Base-by-base conservation (phyloP, 441 rosid species). In the Eutrema salsugineum region DNA sequence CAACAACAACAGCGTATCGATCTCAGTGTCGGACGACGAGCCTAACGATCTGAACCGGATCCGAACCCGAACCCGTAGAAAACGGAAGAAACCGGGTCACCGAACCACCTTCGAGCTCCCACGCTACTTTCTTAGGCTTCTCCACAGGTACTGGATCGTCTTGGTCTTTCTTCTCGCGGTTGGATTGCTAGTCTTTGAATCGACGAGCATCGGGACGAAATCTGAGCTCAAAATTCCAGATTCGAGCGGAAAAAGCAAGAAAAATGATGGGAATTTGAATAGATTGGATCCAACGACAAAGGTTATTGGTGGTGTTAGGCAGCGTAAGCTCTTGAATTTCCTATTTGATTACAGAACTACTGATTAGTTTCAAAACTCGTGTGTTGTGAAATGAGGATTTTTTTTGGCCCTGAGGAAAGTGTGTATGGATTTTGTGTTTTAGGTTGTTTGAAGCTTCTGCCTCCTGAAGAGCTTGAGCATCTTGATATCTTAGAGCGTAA, bases 371-470 rank as follows among this genome's bases (percentile, higher is more conserved):
- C n/a, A n/a, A n/a, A n/a, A n/a, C n/a, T n/a, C n/a, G n/a, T n/a
- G 72, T 68, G 30, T 53, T 44, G 3, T 66, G 8, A 11, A 68
- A 39, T 55, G 55, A 40, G 16, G 3, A 8, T 30, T 33, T n/a
- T n/a, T n/a, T n/a, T 15, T 66, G 33, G 49, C 11, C 11, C 49
- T 44, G 49, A 44, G 8, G 8, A 48, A 54, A 36, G 22, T 57
- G 3, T 72, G 17, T 81, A 49, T 78, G 53, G 56, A 47, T 66
- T 20, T 36, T 49, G 8, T 80, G 53, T 56, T 81, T 59, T 81
- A 95, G 99, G 87, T 82, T 91, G 98, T 79, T 87, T 95, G 87
- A 86, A 95, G 84, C 86, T 95, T 28, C 80, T 85, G 24, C 86
- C 92, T 15, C 81, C 81, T 32, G 92, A 89, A 75, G 92, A 91